Evolutionary conservation across 805 yeast species (phyloP).

Genomic region (Suhomyces sp.): DNA sequence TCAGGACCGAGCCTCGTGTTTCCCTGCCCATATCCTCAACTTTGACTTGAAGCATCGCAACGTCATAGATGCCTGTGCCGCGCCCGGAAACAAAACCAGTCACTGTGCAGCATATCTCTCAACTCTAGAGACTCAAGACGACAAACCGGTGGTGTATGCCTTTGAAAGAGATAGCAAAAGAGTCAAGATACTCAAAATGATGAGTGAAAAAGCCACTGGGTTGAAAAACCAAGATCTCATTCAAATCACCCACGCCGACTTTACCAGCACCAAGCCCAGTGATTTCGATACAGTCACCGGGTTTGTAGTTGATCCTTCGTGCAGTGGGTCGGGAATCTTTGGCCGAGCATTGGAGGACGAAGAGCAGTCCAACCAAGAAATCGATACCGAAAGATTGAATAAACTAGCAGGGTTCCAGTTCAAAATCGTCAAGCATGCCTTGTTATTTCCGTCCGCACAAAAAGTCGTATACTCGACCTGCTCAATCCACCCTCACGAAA

Average conservation of each 20-base stretch:
- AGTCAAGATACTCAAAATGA: constrained; percentile 63
- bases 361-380: constrained; percentile 49
- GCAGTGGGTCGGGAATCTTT: constrained; percentile 97
- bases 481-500: constrained; percentile 90
- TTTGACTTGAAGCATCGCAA: constrained; percentile 53
- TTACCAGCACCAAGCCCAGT: constrained; percentile 55
- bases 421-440: constrained; percentile 83
- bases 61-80: constrained; percentile 92
- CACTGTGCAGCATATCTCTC: constrained; percentile 72
- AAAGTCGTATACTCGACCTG: constrained; percentile 93
- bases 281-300: constrained; percentile 71
- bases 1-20: constrained; percentile 96
- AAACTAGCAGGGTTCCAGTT: constrained; percentile 85
- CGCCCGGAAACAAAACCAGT: constrained; percentile 98
- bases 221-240: constrained; percentile 28
- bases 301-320: constrained; percentile 90
- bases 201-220: constrained; percentile 70
- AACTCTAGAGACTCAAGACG: constrained; percentile 8
- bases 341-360: constrained; percentile 72
- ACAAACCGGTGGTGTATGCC: constrained; percentile 57
- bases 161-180: constrained; percentile 83
- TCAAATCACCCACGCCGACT: constrained; percentile 60
- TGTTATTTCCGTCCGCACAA: constrained; percentile 71
- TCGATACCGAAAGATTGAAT: constrained; percentile 56
- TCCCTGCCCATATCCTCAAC: constrained; percentile 82